Conservation (phyloP, 129 eudicot genomes). For the Escallonia herrerae region DNA sequence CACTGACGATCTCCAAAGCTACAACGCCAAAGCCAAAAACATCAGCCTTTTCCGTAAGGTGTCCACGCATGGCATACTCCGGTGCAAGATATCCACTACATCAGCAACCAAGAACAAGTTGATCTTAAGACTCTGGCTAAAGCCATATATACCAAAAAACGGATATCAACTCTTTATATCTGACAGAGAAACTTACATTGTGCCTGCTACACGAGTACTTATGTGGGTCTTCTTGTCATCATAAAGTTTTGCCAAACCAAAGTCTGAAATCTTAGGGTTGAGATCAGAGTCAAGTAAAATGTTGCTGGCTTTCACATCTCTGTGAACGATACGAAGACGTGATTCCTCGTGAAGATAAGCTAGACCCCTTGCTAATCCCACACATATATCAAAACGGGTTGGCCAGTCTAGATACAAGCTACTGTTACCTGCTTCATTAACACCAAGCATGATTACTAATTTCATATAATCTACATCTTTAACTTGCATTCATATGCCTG, state of each 20-base stretch:
- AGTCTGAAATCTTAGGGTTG: slow-evolving; percentile 80
- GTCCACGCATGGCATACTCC: slow-evolving; percentile 94
- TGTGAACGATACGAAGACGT: slow-evolving; percentile 58
- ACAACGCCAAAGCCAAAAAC: slow-evolving; percentile 87
- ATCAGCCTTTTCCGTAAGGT: slow-evolving; percentile 90
- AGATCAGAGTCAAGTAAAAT: slow-evolving; percentile 70
- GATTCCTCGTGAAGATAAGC: slow-evolving; percentile 86
- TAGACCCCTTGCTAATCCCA: slow-evolving; percentile 78
- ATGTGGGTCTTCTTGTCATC: slow-evolving; percentile 85
- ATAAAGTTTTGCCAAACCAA: slow-evolving; percentile 81
- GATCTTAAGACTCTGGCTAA: neutral
- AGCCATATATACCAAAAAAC: neutral
- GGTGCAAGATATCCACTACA: slow-evolving; percentile 90
- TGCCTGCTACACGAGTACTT: slow-evolving; percentile 92
- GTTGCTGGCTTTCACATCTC: slow-evolving; percentile 92
- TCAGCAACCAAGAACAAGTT: neutral
- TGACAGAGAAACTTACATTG: slow-evolving; percentile 41
- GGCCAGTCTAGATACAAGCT: slow-evolving; percentile 59
- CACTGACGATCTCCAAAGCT: slow-evolving; percentile 77
- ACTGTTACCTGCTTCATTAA: slow-evolving; percentile 39
- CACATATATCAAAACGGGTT: slow-evolving; percentile 65
- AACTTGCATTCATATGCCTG: no score
- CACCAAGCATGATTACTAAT: slow-evolving; percentile 3
- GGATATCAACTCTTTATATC: neutral
- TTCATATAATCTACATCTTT: no score